Evolutionary conservation across 2,329 filamentous ascomycete genomes (phyloP), one percentile per base, ranked within the genome.

Genomic region (Claviceps arundinis): DNA sequence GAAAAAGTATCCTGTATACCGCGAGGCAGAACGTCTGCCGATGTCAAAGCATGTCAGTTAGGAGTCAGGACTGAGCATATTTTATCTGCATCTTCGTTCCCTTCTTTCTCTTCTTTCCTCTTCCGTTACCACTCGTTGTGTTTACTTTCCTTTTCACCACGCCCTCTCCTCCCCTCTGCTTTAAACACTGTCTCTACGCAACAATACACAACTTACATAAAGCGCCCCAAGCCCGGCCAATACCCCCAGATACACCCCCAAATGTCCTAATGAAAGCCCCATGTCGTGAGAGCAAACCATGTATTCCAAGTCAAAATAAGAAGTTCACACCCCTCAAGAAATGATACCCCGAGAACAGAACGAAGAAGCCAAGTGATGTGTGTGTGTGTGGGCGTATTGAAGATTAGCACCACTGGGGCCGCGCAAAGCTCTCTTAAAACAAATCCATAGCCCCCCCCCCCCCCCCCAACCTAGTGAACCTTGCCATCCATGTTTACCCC

Each of bases 1-100:
- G 82, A 63, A 84, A 77, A 62, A 74, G 80, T 53, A 84, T 58
- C 52, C 79, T 71, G 61, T 84, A 84, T 44, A 79, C 58, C 49
- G 73, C 61, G 34, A 80, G 59, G 42, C 65, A 66, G 51, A 65
- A 54, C 45, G 62, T 60, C 73, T 76, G 47, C 11, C 13, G 13
- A 24, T 41, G 38, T 8, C 30, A 34, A 34, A 34, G 30, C 30
- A 11, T 34, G 30, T 34, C 9, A 34, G 30, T 34, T 24, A 34
- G 11, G 30, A 34, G 30, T 34, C 6, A 34, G 11, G 30, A 34
- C 30, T 11, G 30, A 3, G 9, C 30, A 34, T 34, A 4, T 34
- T 34, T 11, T 4, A 4, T 3, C 9, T 34, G 30, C 9, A 4
- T 34, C 14, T 17, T n/a, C 16, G 8, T n/a, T 17, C 11, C 17